Evolutionary conservation across 1,139 yeast species (phyloP), one percentile per base, ranked within the genome.

Genomic region (Saccharomyces pastorianus): DNA sequence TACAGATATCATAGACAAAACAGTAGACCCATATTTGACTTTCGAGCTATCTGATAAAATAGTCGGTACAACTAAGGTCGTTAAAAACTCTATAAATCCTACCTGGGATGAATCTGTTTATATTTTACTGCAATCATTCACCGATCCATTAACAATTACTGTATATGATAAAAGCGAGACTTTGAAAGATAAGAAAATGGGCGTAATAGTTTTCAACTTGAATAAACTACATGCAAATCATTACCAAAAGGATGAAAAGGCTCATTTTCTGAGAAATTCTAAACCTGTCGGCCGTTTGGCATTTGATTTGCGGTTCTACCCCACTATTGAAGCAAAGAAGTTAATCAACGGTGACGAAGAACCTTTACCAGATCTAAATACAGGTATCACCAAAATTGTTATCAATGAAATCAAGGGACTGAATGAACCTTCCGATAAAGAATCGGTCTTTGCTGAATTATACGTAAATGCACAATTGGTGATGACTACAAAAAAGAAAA

Each of bases 351-450:
- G 97, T 54, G 86, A 95, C 8, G 76, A 79, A 51, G 85, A 82
- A 61, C 91, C 96, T 50, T 90, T 96, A 49, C 96, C 96, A 52
- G 96, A 90, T 62, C 81, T 89, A 69, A 90, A 89, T 71, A 88
- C 97, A 20, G 99, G 99, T 77, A 85, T 93, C 64, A 83, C 86
- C 28, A 80, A 84, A 64, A 70, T 86, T 29, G 53, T 59, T 13
- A 53, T 67, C 42, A 66, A 66, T 44, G 69, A 67, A 48, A 61
- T 64, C 17, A 54, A 58, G 44, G 67, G 66, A 49, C 49, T 64
- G 32, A 58, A 56, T 51, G 70, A 68, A 48, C 59, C 59, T 20
- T 67, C 61, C 13, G 79, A 75, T 47, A 75, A 80, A 61, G 75
- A 83, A 34, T 73, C 87, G n/a, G 76, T 90, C 1, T 86, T 76